Percentiles rank a stretch among this genome's conserved stretches.
Conservation (phyloP, 768 basidiomycete species). For the Clathrus columnatus region DNA sequence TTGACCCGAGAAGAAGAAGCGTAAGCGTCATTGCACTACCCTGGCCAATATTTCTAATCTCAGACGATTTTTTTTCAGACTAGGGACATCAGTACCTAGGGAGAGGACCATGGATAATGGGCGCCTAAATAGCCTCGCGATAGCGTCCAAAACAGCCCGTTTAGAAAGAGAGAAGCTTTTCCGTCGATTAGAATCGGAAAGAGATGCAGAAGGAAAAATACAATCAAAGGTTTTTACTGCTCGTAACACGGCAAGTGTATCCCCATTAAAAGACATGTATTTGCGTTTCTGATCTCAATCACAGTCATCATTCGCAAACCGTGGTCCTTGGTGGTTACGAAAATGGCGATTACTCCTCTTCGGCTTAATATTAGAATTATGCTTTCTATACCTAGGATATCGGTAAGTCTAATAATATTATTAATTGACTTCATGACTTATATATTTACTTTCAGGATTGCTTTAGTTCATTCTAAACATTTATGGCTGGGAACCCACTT, state of each 20-base stretch:
- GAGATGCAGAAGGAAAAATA: conserved; percentile 27
- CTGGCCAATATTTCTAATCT: background rate
- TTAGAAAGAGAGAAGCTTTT: conserved; percentile 38
- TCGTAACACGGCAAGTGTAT: background rate
- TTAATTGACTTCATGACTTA: background rate
- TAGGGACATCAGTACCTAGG: conserved; percentile 4
- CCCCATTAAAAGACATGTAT: background rate
- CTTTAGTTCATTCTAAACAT: conserved; percentile 37
- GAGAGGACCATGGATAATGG: conserved; percentile 28
- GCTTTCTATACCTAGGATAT: conserved; percentile 7
- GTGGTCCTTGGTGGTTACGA: conserved; percentile 5
- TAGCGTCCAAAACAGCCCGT: conserved; percentile 44
- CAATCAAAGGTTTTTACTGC: conserved; percentile 12
- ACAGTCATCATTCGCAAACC: background rate
- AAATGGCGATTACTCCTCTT: background rate
- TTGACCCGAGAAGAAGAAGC: conserved; percentile 54
- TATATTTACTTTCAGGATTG: conserved; percentile 29
- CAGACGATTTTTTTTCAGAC: conserved; percentile 4
- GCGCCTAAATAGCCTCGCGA: conserved; percentile 43
- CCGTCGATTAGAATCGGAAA: conserved; percentile 33
- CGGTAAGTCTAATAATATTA: conserved; percentile 1
- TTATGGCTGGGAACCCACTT: conserved; percentile 69
- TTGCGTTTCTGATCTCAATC: background rate
- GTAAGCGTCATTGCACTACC: conserved; percentile 12
- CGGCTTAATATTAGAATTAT: conserved; percentile 4